Evolutionary conservation across 2,329 filamentous ascomycete species (phyloP), one percentile per base, ranked within the genome.

Genomic region (Paecilomyces variotii): DNA sequence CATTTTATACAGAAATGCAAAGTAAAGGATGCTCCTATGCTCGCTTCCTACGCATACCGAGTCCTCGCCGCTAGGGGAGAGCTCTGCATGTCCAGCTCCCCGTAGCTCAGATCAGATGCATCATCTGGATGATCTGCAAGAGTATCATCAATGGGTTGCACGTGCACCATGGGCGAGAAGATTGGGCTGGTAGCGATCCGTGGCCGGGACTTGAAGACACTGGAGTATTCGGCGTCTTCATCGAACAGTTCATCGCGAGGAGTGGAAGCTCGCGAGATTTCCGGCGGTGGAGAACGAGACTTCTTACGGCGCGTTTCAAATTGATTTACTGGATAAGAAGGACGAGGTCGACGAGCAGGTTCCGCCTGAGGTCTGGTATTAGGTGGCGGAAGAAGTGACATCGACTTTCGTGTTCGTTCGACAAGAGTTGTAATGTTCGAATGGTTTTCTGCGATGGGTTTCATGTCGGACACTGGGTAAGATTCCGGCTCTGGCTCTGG

Each of bases 161-260:
- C 60, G 67, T 75, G 72, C n/a, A 75, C 72, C 39, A 69, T 69
- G 4, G 75, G 74, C 0, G 75, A 75, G 11, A 70, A 64, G 26
- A 85, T 71, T 1, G 91, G 91, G 70, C 91, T 96, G 10, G 84
- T 84, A 63, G 87, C 87, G 64, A 97, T 85, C 72, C 86, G 88
- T 0, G 92, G 92, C 63, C 92, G 77, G 62, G 89, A 92, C 74
- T 87, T 90, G 71, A 97, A 97, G 0, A 96, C 87, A 27, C 87
- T 88, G 60, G 89, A 87, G 72, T 91, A 89, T 60, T 95, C 90
- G 3, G 82, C 80, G 63, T 90, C 86, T 57, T 87, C 82, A 14
- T 81, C 81, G 28, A 96, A 86, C 49, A 96, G 75, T 62, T 87
- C 83, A 67, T 93, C 87, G 0, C 82, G 80, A 7, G 89, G 80